Evolutionary conservation across 306 rosid species (phyloP), one percentile per base, ranked within the genome.

Genomic region (Prunus dulcis): DNA sequence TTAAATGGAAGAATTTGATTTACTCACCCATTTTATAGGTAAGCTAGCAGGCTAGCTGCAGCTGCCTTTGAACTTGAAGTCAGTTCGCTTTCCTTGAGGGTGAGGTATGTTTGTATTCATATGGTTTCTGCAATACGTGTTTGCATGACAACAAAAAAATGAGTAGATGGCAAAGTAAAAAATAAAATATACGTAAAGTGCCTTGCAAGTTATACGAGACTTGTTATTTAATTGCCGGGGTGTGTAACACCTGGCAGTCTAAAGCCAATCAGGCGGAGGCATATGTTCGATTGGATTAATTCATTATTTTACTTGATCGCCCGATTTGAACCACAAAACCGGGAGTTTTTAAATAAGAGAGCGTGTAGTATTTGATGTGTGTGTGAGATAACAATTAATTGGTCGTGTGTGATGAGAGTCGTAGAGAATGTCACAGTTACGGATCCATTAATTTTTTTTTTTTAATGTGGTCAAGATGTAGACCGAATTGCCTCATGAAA

Each of bases 21-120:
- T 7, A 28, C 18, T 14, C 12, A 20, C 43, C 74, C 25, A 56
- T 56, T 56, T 51, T 30, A 19, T 50, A 28, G 64, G 75, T 53
- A 56, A 69, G 27, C 47, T 27, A 28, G 32, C 13, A 25, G 6
- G 67, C 43, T 68, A 28, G 12, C 30, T 27, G 65, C 9, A 28
- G 12, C 30, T 27, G 65, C 9, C n/a, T 56, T 43, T 10, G 17
- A 64, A 50, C 55, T 51, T 4, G 9, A 47, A 17, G 28, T 13
- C 43, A 14, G 19, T 23, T 58, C 64, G 55, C 67, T 83, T 75
- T 78, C 78, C 79, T 78, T 78, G 22, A 25, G 82, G 73, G 80
- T 47, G 67, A 78, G 72, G 79, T 67, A 67, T 53, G 19, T 51
- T 10, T 41, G 7, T 67, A 30, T 53, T 12, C 17, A 11, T 25